Conservation (phyloP, 2,329 filamentous ascomycete species). For the Bipolaris cookei region DNA sequence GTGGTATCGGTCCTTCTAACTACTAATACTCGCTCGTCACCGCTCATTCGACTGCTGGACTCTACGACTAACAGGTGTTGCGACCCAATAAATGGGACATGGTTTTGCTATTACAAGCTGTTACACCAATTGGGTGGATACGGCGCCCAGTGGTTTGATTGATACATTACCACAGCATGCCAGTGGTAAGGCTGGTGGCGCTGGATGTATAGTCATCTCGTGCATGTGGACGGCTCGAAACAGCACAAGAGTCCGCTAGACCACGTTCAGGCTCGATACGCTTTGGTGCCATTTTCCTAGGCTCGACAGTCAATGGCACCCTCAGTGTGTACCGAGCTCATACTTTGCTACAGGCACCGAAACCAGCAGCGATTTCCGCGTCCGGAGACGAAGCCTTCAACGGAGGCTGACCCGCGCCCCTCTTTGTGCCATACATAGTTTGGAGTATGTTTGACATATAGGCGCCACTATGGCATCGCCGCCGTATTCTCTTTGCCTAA, state of each 20-base stretch:
- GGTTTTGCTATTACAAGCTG: slow-evolving; percentile 3
- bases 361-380: slow-evolving; percentile 11
- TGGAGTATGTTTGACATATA: slow-evolving; percentile 3
- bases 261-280: slow-evolving; percentile 1
- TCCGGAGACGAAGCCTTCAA: slow-evolving; percentile 13
- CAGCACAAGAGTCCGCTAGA: not conserved
- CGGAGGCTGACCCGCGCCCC: slow-evolving; percentile 22
- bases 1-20: slow-evolving; percentile 33
- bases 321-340: slow-evolving; percentile 6
- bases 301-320: slow-evolving; percentile 1
- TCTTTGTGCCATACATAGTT: slow-evolving; percentile 27
- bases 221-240: slow-evolving; percentile 3
- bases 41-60: slow-evolving; percentile 27
- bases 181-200: slow-evolving; percentile 8
- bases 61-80: slow-evolving; percentile 19
- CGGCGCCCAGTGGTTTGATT: slow-evolving; percentile 10
- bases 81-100: slow-evolving; percentile 14
- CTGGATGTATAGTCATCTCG: not conserved
- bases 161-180: slow-evolving; percentile 7
- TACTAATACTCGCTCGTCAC: slow-evolving; percentile 31
- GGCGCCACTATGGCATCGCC: slow-evolving; percentile 3
- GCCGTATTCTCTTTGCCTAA: slow-evolving; percentile 5
- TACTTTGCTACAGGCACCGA: slow-evolving; percentile 1
- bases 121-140: slow-evolving; percentile 13
- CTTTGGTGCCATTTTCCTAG: slow-evolving; percentile 3